Conservation (phyloP, 306 rosid species). For the Dalbergia oliveri region DNA sequence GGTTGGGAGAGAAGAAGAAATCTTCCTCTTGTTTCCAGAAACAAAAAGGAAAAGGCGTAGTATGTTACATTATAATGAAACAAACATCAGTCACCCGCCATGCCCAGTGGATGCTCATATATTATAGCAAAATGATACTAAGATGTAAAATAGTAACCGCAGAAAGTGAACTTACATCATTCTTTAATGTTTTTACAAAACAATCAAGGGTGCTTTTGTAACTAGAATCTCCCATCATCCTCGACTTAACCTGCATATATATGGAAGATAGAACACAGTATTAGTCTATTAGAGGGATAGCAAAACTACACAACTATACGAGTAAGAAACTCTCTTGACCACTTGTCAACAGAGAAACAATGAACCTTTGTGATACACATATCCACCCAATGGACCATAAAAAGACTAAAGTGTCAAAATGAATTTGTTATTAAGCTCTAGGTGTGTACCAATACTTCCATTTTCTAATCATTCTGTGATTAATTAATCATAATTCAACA, state of each 20-base stretch:
- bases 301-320: constrained; percentile 4
- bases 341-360: constrained; percentile 10
- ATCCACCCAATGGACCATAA: not conserved
- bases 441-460: constrained; percentile 15
- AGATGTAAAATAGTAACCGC: constrained; percentile 7
- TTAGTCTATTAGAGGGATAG: not conserved
- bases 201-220: constrained; percentile 96
- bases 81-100: not conserved
- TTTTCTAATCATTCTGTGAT: constrained; percentile 21
- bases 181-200: constrained; percentile 86
- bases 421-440: constrained; percentile 7
- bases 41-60: not conserved
- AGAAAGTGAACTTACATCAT: constrained; percentile 72
- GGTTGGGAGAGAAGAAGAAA: not conserved
- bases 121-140: constrained; percentile 27
- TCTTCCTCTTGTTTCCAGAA: not conserved
- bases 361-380: not conserved
- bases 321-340: constrained; percentile 27
- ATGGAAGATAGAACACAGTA: constrained; percentile 41
- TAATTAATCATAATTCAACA: not conserved
- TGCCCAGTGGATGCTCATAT: not conserved
- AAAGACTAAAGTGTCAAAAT: not conserved
- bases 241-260: constrained; percentile 87
- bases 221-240: constrained; percentile 98
- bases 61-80: not conserved